These are phyloP conservation scores for Tetracladium setigerum DNA, from an alignment of 495 filamentous ascomycete genomes.

Conservation along the genomic window DNA sequence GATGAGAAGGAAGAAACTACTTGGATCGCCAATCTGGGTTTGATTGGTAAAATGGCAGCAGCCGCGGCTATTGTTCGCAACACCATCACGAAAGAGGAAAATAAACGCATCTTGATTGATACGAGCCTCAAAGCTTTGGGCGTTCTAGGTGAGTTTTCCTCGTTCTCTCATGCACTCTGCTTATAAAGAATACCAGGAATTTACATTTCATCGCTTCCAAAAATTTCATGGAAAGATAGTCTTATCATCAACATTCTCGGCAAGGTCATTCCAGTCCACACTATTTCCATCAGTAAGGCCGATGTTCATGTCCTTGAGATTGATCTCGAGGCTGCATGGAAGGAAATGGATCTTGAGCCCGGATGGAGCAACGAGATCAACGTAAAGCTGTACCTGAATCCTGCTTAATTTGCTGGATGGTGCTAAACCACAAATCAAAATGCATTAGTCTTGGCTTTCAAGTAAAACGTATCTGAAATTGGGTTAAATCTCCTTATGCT, in stretches of 20 bases:
- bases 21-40: slow-evolving; percentile 61
- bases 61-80: slow-evolving; percentile 63
- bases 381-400: slow-evolving; percentile 54
- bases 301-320: slow-evolving; percentile 61
- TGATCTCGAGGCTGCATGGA: slow-evolving; percentile 74
- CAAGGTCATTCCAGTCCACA: slow-evolving; percentile 54
- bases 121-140: slow-evolving; percentile 76
- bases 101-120: slow-evolving; percentile 53
- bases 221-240: slow-evolving; percentile 50
- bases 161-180: neutral
- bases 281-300: slow-evolving; percentile 50
- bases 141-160: slow-evolving; percentile 52
- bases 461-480: too few relatives aligned
- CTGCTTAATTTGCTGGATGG: neutral
- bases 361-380: slow-evolving; percentile 83
- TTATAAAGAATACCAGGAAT: slow-evolving; percentile 40
- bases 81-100: slow-evolving; percentile 46
- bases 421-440: too few relatives aligned
- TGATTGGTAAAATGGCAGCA: slow-evolving; percentile 86
- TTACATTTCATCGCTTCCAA: slow-evolving; percentile 60
- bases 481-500: too few relatives aligned
- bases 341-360: slow-evolving; percentile 56
- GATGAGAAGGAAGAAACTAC: slow-evolving; percentile 30
- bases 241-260: slow-evolving; percentile 75
- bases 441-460: too few relatives aligned